Percentiles rank a stretch among this genome's conserved stretches.
These are phyloP conservation scores for Fomitopsis serialis DNA, from an alignment of 768 basidiomycete species.

Conservation along the genomic window DNA sequence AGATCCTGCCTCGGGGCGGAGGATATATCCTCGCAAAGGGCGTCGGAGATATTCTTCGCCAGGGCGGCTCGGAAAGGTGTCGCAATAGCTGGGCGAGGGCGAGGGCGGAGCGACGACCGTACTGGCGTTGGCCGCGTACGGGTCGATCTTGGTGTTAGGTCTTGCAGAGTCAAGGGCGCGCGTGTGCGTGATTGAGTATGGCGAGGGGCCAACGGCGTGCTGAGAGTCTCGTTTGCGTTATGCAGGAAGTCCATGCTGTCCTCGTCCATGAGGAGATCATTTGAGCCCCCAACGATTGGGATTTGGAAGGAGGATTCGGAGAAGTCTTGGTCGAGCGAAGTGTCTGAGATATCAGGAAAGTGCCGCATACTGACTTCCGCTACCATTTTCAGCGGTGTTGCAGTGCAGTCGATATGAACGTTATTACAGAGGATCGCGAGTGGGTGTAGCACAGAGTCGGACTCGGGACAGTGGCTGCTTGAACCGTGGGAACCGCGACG, in stretches of 20 bases:
- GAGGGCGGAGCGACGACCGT: constrained; percentile 13
- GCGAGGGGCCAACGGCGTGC: constrained; percentile 21
- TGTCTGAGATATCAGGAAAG: constrained; percentile 47
- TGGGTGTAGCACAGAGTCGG: too few relatives aligned
- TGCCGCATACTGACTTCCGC: constrained; percentile 45
- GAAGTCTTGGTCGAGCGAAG: constrained; percentile 36
- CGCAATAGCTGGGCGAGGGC: constrained; percentile 13
- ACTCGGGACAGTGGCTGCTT: background rate
- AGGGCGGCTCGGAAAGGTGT: constrained; percentile 14
- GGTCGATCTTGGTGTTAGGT: constrained; percentile 19
- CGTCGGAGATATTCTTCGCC: constrained; percentile 12
- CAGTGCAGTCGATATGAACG: too few relatives aligned
- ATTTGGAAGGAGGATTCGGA: constrained; percentile 49
- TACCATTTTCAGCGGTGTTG: constrained; percentile 2
- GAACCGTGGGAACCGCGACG: background rate
- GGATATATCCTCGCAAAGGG: constrained; percentile 12
- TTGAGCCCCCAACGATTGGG: constrained; percentile 30
- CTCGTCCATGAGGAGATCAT: constrained; percentile 35
- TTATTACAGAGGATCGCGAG: too few relatives aligned
- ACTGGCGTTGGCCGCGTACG: constrained; percentile 5
- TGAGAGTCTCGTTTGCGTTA: constrained; percentile 34
- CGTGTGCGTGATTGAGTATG: constrained; percentile 16
- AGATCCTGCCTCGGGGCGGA: constrained; percentile 7
- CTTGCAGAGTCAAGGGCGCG: constrained; percentile 17
- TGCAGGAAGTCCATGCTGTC: constrained; percentile 40